These are phyloP conservation scores for Vigna trinervia DNA, from an alignment of 306 rosid species.

Conservation along the genomic window DNA sequence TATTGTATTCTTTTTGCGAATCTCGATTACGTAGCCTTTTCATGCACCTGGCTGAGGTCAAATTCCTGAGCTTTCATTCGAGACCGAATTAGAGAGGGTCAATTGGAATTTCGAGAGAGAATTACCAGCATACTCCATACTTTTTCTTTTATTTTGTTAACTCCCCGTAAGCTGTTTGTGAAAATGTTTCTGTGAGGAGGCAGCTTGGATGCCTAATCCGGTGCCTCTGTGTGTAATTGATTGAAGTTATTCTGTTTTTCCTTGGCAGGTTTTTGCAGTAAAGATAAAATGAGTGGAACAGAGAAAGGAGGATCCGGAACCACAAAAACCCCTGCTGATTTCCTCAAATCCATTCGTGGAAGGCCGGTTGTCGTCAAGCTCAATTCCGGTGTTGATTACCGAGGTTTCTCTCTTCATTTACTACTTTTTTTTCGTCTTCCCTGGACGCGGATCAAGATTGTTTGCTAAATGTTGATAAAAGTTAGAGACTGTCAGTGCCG, in stretches of 20 bases:
- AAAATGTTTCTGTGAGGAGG: background rate
- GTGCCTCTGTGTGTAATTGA: background rate
- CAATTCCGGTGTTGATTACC: conserved; percentile 91
- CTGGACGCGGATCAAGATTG: background rate
- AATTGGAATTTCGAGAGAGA: background rate
- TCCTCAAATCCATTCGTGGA: conserved; percentile 92
- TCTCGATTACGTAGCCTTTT: background rate
- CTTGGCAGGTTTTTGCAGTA: background rate
- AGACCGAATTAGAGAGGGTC: background rate
- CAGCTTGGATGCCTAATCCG: background rate
- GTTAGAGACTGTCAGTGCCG: background rate
- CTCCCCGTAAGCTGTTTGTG: background rate
- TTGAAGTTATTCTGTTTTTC: background rate
- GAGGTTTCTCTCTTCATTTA: conserved; percentile 57
- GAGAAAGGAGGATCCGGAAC: conserved; percentile 75
- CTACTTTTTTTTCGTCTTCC: background rate
- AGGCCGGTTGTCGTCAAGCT: conserved; percentile 94
- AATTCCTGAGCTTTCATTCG: background rate
- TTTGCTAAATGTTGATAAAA: background rate
- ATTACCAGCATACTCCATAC: background rate
- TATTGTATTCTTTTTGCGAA: background rate
- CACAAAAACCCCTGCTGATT: conserved; percentile 91
- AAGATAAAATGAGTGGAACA: conserved; percentile 53
- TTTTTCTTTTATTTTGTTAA: background rate
- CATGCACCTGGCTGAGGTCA: background rate